phyloP scores from a whole-genome alignment of 108 stramenopile species.

The Nitzschia sp. region DNA sequence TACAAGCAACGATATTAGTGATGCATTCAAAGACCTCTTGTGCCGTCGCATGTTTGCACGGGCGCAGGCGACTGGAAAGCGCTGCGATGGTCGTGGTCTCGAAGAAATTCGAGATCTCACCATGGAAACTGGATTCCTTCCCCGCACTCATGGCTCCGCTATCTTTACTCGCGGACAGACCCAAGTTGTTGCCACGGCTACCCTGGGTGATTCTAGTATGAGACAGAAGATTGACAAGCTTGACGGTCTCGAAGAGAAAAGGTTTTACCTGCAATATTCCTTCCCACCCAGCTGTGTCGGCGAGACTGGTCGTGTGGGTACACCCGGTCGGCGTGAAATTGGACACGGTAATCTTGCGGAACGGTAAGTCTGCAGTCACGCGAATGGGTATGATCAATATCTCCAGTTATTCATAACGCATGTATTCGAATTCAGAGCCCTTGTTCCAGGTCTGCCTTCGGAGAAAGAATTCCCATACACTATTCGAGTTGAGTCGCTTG shows the following conservation, averaged over 20 bases:
- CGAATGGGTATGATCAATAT: neutral
- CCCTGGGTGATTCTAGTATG: constrained; percentile 89
- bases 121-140: constrained; percentile 58
- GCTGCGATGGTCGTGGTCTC: constrained; percentile 67
- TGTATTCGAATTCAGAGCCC: constrained; percentile 56
- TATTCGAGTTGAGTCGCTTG: constrained; percentile 81
- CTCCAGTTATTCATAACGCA: too few species aligned
- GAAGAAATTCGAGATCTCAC: constrained; percentile 62
- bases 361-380: constrained; percentile 47
- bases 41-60: constrained; percentile 66
- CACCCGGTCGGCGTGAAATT: constrained; percentile 88
- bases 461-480: constrained; percentile 81
- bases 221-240: constrained; percentile 88
- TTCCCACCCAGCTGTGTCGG: constrained; percentile 96
- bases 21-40: constrained; percentile 63
- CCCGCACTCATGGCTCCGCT: constrained; percentile 84
- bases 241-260: constrained; percentile 78
- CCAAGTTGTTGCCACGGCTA: constrained; percentile 89
- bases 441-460: constrained; percentile 64
- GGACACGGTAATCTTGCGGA: constrained; percentile 90
- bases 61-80: constrained; percentile 50
- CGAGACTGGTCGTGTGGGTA: constrained; percentile 89
- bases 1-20: constrained; percentile 35
- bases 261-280: constrained; percentile 94
- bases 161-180: constrained; percentile 95